A percentile compares a stretch with the other conserved stretches of the same genome.
Evolutionary conservation across 2,329 filamentous ascomycete species (phyloP).

Genomic region (Annulohypoxylon truncatum): DNA sequence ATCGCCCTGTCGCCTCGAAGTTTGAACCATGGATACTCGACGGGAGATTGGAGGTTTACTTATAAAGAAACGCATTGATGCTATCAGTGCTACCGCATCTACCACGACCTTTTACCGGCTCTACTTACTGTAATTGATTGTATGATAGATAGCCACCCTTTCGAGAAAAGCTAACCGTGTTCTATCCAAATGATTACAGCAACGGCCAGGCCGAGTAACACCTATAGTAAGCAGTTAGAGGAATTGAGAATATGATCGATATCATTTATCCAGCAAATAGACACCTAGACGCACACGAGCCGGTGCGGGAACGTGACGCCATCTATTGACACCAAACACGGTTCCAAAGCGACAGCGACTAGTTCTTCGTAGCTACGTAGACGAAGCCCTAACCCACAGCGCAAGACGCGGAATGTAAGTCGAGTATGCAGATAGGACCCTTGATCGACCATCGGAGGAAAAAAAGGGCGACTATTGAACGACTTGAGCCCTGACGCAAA

Average conservation of each 20-base stretch:
- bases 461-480: conserved; percentile 11
- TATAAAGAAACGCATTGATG: conserved; percentile 6
- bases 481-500: conserved; percentile 21
- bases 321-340: conserved; percentile 9
- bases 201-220: conserved; percentile 9
- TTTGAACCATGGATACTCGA: conserved; percentile 23
- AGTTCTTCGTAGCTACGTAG: conserved; percentile 4
- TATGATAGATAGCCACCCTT: conserved; percentile 2
- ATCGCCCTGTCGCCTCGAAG: conserved; percentile 3
- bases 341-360: conserved; percentile 11
- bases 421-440: conserved; percentile 34
- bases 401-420: conserved; percentile 6
- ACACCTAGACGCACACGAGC: neutral
- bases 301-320: conserved; percentile 17
- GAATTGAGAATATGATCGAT: neutral
- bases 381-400: conserved; percentile 24
- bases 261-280: conserved; percentile 1
- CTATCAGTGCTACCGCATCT: conserved; percentile 13
- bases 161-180: neutral
- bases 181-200: neutral
- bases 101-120: conserved; percentile 6
- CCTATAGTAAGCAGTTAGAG: conserved; percentile 32
- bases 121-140: conserved; percentile 25
- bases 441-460: conserved; percentile 35
- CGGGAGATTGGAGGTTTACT: conserved; percentile 13